phyloP scores from a whole-genome alignment of 2,329 filamentous ascomycete genomes.

The Juglanconis oblonga region DNA sequence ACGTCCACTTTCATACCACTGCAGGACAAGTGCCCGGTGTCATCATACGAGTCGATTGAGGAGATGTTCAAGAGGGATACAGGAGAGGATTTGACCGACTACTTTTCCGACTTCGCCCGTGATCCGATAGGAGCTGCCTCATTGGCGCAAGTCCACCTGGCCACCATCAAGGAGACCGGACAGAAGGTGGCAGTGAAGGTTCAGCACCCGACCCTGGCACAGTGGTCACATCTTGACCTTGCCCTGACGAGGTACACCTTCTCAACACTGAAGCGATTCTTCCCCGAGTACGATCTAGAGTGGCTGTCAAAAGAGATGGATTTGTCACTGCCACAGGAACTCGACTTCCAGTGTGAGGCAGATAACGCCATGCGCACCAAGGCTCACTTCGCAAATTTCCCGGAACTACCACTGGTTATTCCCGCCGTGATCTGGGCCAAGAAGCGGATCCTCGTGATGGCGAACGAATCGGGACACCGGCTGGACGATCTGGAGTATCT shows the following conservation, averaged over 20 bases:
- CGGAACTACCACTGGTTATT: slow-evolving; percentile 78
- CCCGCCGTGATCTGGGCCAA: slow-evolving; percentile 88
- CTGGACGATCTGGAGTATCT: slow-evolving; percentile 87
- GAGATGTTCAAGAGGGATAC: slow-evolving; percentile 85
- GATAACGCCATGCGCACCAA: slow-evolving; percentile 77
- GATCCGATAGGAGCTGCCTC: slow-evolving; percentile 89
- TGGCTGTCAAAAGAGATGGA: slow-evolving; percentile 97
- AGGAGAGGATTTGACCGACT: slow-evolving; percentile 71
- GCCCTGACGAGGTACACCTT: slow-evolving; percentile 87
- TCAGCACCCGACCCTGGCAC: slow-evolving; percentile 84
- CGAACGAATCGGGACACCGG: slow-evolving; percentile 80
- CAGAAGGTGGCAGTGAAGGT: slow-evolving; percentile 94
- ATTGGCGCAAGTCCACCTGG: slow-evolving; percentile 89
- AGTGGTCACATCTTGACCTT: slow-evolving; percentile 88
- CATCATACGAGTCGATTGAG: slow-evolving; percentile 81
- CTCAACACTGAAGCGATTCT: slow-evolving; percentile 83
- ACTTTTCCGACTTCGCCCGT: slow-evolving; percentile 80
- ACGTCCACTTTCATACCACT: slow-evolving; percentile 93
- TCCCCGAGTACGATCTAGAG: slow-evolving; percentile 95
- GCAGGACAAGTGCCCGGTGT: slow-evolving; percentile 93
- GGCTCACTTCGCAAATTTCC: slow-evolving; percentile 74
- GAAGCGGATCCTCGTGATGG: slow-evolving; percentile 90
- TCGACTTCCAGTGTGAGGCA: slow-evolving; percentile 85
- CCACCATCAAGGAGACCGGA: slow-evolving; percentile 78
- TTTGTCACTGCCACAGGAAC: slow-evolving; percentile 80